Conservation (phyloP, 2,329 filamentous ascomycete genomes). For the Colletotrichum horii region DNA sequence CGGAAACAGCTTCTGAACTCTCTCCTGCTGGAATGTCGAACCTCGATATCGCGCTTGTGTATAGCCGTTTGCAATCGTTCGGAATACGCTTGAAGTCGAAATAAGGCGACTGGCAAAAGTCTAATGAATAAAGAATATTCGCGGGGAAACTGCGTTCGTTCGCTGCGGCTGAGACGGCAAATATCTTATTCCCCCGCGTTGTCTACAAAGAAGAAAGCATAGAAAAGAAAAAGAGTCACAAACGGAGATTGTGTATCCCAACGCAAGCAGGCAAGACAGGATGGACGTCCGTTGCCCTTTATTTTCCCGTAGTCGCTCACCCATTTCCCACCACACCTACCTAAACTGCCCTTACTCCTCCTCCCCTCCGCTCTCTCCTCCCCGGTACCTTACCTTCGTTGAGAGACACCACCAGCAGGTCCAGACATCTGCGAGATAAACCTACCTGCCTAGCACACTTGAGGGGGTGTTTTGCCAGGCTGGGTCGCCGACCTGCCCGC, state of each 20-base stretch:
- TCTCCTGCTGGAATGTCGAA: neutral
- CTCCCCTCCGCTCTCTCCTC: neutral
- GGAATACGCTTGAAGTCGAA: neutral
- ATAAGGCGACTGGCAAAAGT: neutral
- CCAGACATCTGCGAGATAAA: neutral
- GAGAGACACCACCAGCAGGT: neutral
- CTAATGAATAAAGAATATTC: neutral
- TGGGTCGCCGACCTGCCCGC: neutral
- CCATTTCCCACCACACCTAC: neutral
- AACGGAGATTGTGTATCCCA: neutral
- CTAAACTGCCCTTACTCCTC: neutral
- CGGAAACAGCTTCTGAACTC: neutral
- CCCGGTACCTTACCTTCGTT: conserved; percentile 5
- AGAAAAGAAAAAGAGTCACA: neutral
- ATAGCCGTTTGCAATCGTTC: neutral
- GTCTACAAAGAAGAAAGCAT: neutral
- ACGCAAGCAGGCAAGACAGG: conserved; percentile 1
- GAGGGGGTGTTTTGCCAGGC: neutral
- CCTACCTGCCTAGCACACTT: neutral
- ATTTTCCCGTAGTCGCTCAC: conserved; percentile 3
- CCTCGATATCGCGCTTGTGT: neutral
- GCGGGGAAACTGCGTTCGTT: neutral
- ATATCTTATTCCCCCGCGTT: neutral
- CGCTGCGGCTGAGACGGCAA: neutral
- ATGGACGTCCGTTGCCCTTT: conserved; percentile 2